Conservation (phyloP, 129 eudicot species). For the Apium graveolens region DNA sequence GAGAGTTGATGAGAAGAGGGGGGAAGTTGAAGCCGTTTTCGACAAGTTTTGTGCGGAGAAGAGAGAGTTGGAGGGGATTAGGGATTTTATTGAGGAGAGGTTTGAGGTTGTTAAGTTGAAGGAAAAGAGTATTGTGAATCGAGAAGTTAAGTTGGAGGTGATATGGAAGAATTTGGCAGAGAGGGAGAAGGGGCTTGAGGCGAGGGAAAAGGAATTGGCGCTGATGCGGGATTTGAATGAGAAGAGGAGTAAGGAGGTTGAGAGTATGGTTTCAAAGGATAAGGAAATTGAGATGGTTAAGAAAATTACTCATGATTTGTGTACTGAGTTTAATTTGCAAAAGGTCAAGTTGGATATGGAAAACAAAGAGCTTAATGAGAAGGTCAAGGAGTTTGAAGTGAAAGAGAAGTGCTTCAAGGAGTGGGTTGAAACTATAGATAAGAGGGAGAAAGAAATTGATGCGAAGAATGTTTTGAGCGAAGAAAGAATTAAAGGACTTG, state of each 20-base stretch:
- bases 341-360: not conserved
- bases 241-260: not conserved
- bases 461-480: not conserved
- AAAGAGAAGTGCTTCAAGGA: not conserved
- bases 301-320: not conserved
- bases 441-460: slow-evolving; percentile 6
- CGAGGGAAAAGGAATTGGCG: not conserved
- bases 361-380: not conserved
- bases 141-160: not conserved
- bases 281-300: not conserved
- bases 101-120: not conserved
- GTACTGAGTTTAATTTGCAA: not conserved
- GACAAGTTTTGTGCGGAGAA: not conserved
- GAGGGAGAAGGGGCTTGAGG: no score
- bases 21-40: not conserved
- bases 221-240: not conserved
- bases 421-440: not conserved
- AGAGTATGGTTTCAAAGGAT: not conserved
- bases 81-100: not conserved
- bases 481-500: not conserved
- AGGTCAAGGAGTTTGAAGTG: slow-evolving; percentile 6
- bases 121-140: slow-evolving; percentile 1
- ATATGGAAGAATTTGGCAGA: not conserved
- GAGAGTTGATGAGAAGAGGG: not conserved
- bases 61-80: not conserved